Percentiles rank a stretch among this genome's conserved stretches.
Conservation (phyloP, 2,329 filamentous ascomycete species). For the Ceratocystis cacaofunesta region DNA sequence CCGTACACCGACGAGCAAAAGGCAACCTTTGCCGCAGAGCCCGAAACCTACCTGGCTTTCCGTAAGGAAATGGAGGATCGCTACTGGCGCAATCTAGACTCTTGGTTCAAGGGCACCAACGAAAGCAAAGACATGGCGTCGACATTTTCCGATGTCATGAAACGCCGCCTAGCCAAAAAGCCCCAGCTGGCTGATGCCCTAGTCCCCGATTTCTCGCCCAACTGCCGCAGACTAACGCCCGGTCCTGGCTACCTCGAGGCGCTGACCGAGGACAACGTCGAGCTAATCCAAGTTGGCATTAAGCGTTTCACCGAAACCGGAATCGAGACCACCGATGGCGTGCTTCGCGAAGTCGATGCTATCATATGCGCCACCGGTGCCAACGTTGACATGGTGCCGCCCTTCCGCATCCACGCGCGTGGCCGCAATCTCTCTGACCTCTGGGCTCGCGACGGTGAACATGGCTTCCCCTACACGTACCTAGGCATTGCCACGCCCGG, state of each 20-base stretch:
- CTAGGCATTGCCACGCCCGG: conserved; percentile 47
- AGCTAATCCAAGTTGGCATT: conserved; percentile 43
- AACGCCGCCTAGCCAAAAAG: conserved; percentile 35
- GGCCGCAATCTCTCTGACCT: conserved; percentile 38
- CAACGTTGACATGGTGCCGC: conserved; percentile 42
- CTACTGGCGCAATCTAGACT: conserved; percentile 45
- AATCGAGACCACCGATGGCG: conserved; percentile 45
- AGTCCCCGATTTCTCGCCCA: conserved; percentile 47
- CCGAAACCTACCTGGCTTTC: conserved; percentile 44
- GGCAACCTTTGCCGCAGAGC: conserved; percentile 40
- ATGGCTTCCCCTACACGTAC: conserved; percentile 48
- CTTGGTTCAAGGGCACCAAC: conserved; percentile 38
- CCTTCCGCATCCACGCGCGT: conserved; percentile 38
- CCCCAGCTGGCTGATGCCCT: conserved; percentile 41
- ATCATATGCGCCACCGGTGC: conserved; percentile 56
- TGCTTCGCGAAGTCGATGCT: conserved; percentile 42
- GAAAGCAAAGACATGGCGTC: conserved; percentile 34
- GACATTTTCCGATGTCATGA: conserved; percentile 39
- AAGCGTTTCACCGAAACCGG: conserved; percentile 42
- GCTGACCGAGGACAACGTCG: conserved; percentile 45
- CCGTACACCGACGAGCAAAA: conserved; percentile 41
- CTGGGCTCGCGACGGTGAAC: conserved; percentile 32
- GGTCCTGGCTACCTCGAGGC: conserved; percentile 55
- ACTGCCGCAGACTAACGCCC: conserved; percentile 50
- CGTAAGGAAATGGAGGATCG: conserved; percentile 42